Evolutionary conservation across 2,329 filamentous ascomycete species (phyloP).

Genomic region (Sclerotinia glacialis): DNA sequence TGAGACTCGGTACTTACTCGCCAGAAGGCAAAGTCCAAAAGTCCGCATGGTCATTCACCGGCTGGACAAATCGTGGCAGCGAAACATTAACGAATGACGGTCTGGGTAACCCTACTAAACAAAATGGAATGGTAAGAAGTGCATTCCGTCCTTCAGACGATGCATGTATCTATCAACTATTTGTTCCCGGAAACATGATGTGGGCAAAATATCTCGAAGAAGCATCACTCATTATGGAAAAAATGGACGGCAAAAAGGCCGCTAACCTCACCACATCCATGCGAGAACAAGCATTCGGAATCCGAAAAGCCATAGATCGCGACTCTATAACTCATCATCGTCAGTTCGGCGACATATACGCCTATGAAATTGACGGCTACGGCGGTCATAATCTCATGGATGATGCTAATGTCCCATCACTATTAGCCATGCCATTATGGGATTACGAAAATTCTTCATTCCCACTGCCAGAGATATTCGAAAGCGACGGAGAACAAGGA

Average conservation of each 20-base stretch:
- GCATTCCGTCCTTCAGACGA: constrained; percentile 92
- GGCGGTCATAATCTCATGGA: constrained; percentile 58
- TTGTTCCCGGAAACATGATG: constrained; percentile 89
- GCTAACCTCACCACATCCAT: constrained; percentile 54
- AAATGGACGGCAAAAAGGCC: constrained; percentile 46
- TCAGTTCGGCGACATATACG: constrained; percentile 67
- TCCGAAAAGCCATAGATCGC: constrained; percentile 65
- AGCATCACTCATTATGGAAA: constrained; percentile 51
- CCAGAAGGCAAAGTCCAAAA: constrained; percentile 53
- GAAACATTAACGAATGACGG: constrained; percentile 80
- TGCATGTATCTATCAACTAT: constrained; percentile 74
- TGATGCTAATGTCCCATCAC: constrained; percentile 68
- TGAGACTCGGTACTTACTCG: constrained; percentile 73
- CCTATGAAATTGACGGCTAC: constrained; percentile 74
- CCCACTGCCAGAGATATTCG: constrained; percentile 26
- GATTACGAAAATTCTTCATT: constrained; percentile 46
- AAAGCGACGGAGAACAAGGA: constrained; percentile 22
- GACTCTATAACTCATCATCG: constrained; percentile 66
- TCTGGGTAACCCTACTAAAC: constrained; percentile 72
- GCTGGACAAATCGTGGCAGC: constrained; percentile 68
- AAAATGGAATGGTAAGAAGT: constrained; percentile 76
- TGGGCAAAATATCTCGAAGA: constrained; percentile 61
- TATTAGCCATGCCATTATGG: constrained; percentile 63
- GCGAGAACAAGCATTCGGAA: constrained; percentile 56
- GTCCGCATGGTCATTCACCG: constrained; percentile 72